Base-by-base conservation (phyloP, 495 filamentous ascomycete genomes). In the Penicillium longicatenatum region DNA sequence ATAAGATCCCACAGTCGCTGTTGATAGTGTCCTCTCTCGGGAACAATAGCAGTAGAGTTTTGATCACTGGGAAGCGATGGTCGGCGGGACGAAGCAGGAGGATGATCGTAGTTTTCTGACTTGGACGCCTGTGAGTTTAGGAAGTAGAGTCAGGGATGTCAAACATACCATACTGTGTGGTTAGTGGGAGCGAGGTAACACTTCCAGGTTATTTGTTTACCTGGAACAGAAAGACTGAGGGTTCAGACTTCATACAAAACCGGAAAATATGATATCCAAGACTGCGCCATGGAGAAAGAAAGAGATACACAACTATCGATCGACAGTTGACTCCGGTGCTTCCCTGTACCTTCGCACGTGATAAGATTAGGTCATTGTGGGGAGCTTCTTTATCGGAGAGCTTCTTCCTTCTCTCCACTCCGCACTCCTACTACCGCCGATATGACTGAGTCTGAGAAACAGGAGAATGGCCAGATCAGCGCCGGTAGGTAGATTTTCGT, bases 41-140 rank as follows among this genome's bases (percentile, higher is more conserved):
- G 12, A 48, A 29, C 24, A 31, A 29, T 1, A 46, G 44, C 6
- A 48, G 45, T 14, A 16, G 37, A 16, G 37, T 7, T 39, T 39
- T 17, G 21, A 31, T 56, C 57, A 54, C 46, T 55, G 24, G 62
- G 47, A 56, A 68, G 67, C 59, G 66, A 57, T 30, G 62, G 45
- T 33, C 73, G 75, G 51, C 75, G 79, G 19, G 58, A 59, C 52
- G 79, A 79, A 49, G 82, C 75, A 42, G 80, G 74, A 52, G 77
- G 82, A 61, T 80, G 78, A 67, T 84, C 79, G 66, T 79, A 79
- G 70, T 85, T 84, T 56, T 79, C 80, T 68, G 84, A 87, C 85
- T 89, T 56, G 24, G 3, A 16, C 16, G 37, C 3, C 14, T 39
- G 7, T 39, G n/a, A 39, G 37, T 6, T 16, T n/a, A 16, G 21